Evolutionary conservation across 73 alveolate genomes (phyloP).

Genomic region (Durusdinium trenchii): DNA sequence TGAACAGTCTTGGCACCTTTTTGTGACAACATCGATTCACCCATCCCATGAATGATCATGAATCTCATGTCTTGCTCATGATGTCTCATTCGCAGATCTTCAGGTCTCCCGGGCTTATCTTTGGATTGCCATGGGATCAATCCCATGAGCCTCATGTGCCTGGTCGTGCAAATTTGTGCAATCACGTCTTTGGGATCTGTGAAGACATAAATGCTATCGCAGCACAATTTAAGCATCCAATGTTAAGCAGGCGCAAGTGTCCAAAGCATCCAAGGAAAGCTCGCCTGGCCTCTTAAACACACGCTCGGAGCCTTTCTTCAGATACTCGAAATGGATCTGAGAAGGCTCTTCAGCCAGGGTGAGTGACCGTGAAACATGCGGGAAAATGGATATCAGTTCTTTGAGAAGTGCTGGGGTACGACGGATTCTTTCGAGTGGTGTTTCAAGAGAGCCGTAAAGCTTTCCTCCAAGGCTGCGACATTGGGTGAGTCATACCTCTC

Average conservation of each 20-base stretch:
- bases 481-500: conserved; percentile 78
- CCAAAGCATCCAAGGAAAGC: not conserved
- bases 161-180: not conserved
- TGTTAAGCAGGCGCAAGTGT: not conserved
- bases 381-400: too few species aligned
- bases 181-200: too few species aligned
- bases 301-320: conserved; percentile 76
- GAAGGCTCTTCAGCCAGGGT: not conserved
- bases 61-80: too few species aligned
- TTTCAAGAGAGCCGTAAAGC: too few species aligned
- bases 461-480: conserved; percentile 17
- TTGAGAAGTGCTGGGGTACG: too few species aligned
- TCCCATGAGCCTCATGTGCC: conserved; percentile 92
- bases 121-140: conserved; percentile 76
- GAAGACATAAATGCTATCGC: not conserved
- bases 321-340: conserved; percentile 76
- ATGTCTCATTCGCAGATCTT: too few species aligned
- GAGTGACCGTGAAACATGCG: too few species aligned
- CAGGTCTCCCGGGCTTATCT: conserved; percentile 32
- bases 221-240: not conserved
- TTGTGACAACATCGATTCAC: too few species aligned
- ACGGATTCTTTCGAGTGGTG: too few species aligned
- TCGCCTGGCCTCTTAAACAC: conserved; percentile 73
- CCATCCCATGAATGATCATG: too few species aligned
- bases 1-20: too few species aligned